phyloP scores from a whole-genome alignment of 805 yeast genomes.

The Cyberlindnera subsufficiens region DNA sequence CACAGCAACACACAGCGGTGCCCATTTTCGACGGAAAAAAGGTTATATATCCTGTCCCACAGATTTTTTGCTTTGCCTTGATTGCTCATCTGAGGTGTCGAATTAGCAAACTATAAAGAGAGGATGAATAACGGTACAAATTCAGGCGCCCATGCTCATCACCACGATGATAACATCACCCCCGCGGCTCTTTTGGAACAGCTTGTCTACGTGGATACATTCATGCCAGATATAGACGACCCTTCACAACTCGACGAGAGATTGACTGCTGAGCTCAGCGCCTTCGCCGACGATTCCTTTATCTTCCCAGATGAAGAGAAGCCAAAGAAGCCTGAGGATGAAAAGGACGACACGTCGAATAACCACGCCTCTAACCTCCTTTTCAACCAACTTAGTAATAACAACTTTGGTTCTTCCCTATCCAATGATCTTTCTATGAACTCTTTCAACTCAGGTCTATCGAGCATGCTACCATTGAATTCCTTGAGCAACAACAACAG shows the following conservation, averaged over 20 bases:
- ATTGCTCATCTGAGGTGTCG: no score
- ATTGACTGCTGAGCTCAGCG: conserved; percentile 62
- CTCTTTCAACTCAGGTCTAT: neutral
- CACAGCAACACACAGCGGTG: no score
- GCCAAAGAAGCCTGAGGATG: conserved; percentile 28
- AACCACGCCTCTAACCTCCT: neutral
- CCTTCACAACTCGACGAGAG: conserved; percentile 43
- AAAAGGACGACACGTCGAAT: conserved; percentile 8
- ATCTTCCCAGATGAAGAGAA: conserved; percentile 81
- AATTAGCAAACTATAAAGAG: neutral
- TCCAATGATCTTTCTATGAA: neutral
- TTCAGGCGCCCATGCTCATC: neutral
- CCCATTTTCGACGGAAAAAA: no score
- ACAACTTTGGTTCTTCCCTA: neutral
- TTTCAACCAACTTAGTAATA: neutral
- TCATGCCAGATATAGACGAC: conserved; percentile 49
- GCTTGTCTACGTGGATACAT: conserved; percentile 73
- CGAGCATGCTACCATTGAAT: neutral
- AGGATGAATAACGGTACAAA: neutral
- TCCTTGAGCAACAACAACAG: neutral
- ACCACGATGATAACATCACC: conserved; percentile 20
- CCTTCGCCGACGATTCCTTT: conserved; percentile 77
- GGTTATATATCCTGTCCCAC: no score
- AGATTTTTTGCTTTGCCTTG: no score
- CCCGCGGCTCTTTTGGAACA: conserved; percentile 58